Percentiles rank a stretch among this genome's conserved stretches.
Conservation (phyloP, 805 yeast genomes). For the Blastobotrys muscicola region DNA sequence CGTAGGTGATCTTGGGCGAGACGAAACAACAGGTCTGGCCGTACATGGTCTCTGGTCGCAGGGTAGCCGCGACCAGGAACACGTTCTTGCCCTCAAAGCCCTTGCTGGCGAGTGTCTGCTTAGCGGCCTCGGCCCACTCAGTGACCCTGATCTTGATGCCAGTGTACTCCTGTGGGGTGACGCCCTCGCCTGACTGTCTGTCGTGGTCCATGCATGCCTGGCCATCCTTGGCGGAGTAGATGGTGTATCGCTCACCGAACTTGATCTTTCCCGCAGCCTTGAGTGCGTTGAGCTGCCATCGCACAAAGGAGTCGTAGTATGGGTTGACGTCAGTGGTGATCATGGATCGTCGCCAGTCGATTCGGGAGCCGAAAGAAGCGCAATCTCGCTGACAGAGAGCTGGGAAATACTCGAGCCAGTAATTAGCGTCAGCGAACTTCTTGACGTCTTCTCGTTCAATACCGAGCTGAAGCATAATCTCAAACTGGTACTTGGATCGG, state of each 20-base stretch:
- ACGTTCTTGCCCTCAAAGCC: conserved; percentile 52
- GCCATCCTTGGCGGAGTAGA: conserved; percentile 95
- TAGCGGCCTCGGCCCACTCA: conserved; percentile 52
- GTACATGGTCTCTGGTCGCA: conserved; percentile 98
- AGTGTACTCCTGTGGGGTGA: conserved; percentile 90
- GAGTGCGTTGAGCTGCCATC: conserved; percentile 93
- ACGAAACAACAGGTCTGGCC: conserved; percentile 98
- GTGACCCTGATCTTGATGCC: conserved; percentile 77
- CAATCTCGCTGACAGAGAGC: conserved; percentile 79
- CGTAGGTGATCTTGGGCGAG: conserved; percentile 87
- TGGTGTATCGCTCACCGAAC: conserved; percentile 96
- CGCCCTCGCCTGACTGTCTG: conserved; percentile 94
- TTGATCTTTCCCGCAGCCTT: conserved; percentile 83
- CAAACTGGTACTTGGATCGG: conserved; percentile 87
- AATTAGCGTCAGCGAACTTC: conserved; percentile 82
- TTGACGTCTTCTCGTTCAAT: conserved; percentile 72
- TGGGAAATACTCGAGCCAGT: conserved; percentile 91
- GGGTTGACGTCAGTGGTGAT: conserved; percentile 94
- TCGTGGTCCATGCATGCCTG: conserved; percentile 99
- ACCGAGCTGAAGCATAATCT: conserved; percentile 93
- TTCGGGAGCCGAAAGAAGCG: conserved; percentile 75
- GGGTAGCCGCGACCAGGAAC: conserved; percentile 87
- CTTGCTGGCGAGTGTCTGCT: conserved; percentile 33
- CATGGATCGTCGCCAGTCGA: conserved; percentile 96
- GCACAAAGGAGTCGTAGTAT: conserved; percentile 86